Conservation (phyloP, 2,329 filamentous ascomycete genomes). For the Penicillium sp. region DNA sequence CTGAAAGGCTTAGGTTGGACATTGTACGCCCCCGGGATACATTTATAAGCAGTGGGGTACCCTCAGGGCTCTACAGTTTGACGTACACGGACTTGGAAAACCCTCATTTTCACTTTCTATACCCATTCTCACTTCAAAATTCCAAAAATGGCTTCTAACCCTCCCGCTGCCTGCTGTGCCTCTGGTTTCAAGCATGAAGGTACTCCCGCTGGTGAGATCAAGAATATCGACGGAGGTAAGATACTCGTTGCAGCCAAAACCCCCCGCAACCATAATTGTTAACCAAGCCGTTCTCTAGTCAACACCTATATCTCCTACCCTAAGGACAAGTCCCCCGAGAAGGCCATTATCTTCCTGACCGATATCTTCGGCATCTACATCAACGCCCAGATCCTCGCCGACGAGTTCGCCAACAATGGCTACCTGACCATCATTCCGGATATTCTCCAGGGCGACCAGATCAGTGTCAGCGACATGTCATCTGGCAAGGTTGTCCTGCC, state of each 20-base stretch:
- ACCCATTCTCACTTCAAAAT: conserved; percentile 5
- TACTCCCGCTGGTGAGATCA: conserved; percentile 45
- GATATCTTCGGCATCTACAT: conserved; percentile 60
- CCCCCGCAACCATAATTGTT: neutral
- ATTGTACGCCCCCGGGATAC: neutral
- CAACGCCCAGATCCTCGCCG: conserved; percentile 65
- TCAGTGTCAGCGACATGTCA: conserved; percentile 51
- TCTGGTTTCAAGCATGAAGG: conserved; percentile 53
- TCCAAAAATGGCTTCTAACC: conserved; percentile 49
- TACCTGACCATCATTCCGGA: conserved; percentile 69
- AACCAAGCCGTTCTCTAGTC: conserved; percentile 35
- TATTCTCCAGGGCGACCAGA: conserved; percentile 64
- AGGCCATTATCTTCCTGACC: conserved; percentile 55
- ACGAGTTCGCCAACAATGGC: conserved; percentile 71
- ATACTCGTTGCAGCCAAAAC: neutral
- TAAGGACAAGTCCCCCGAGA: conserved; percentile 47
- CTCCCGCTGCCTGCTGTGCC: conserved; percentile 48
- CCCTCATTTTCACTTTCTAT: neutral
- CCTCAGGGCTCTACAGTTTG: neutral
- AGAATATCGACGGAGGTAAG: conserved; percentile 47
- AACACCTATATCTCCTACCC: conserved; percentile 56
- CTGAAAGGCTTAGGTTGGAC: neutral
- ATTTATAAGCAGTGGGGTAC: conserved; percentile 5
- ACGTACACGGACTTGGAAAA: neutral
- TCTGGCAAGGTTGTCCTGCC: conserved; percentile 49